Base-by-base conservation (phyloP, 768 basidiomycete species). In the Suillus fuscotomentosus region DNA sequence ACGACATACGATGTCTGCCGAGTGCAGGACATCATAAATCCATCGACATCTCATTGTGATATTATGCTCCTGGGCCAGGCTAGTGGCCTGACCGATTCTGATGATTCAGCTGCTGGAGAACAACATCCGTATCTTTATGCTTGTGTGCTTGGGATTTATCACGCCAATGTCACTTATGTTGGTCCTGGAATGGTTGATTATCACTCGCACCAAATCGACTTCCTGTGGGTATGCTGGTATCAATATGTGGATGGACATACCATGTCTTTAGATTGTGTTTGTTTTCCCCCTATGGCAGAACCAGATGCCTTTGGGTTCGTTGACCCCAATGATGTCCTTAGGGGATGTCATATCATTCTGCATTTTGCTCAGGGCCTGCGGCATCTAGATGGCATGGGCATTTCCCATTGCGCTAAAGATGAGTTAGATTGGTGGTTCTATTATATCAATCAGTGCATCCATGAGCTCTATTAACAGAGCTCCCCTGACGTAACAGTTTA, bases 31-130 rank as follows among this genome's bases (percentile, higher is more conserved):
- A 5, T 57, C 34, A 43, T 60, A 3, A 60, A 63, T 60, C 63
- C 63, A 6, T 27, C 31, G 10, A 63, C 43, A 3, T 15, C 48
- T 6, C 48, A 50, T 50, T 50, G 48, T 8, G 55, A 65, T 31
- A 13, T 60, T 15, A 62, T 42, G 31, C 22, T 41, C 5, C 22
- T 55, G 15, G 24, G 6, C 48, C 60, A 62, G 3, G 39, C 77
- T 43, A 74, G 75, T 51, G 73, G 74, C 61, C 76, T 72, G n/a
- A 75, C 70, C 3, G 11, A 48, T 10, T 36, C 36, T 36, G 36
- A 36, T 10, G 36, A 36, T 31, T 31, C 31, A 31, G 4, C 31
- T 31, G 31, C 31, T 1, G 4, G 31, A 31, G 4, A 22, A 24
- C 11, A 34, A 3, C 61, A 63, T n/a, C 65, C 54, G 7, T 65